A percentile compares a stretch with the other conserved stretches of the same genome.
Evolutionary conservation across 331 rosid species (phyloP).

Genomic region (Spiraea crenata): DNA sequence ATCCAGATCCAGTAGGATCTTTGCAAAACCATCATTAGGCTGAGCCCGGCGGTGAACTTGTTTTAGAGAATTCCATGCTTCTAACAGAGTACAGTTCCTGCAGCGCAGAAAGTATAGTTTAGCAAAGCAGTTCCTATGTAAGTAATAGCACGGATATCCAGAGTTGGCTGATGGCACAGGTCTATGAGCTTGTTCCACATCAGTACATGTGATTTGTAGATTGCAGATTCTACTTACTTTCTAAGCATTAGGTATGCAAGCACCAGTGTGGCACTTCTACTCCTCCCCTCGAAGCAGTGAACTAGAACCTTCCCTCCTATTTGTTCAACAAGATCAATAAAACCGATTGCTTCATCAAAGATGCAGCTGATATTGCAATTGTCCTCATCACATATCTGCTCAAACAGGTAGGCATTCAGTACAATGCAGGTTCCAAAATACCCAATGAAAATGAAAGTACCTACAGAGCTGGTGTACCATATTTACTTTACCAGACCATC

Average conservation of each 20-base stretch:
- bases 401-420: slow-evolving; percentile 1
- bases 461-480: neutral
- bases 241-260: slow-evolving; percentile 91
- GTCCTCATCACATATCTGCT: slow-evolving; percentile 70
- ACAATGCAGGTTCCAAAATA: slow-evolving; percentile 2
- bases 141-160: neutral
- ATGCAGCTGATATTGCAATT: slow-evolving; percentile 69
- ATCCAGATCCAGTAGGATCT: slow-evolving; percentile 54
- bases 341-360: slow-evolving; percentile 81
- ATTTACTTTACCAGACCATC: neutral
- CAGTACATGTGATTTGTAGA: neutral
- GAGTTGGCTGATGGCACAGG: neutral
- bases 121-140: slow-evolving; percentile 4
- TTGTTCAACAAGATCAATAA: slow-evolving; percentile 72
- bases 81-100: slow-evolving; percentile 61
- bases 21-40: slow-evolving; percentile 93
- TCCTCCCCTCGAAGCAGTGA: slow-evolving; percentile 96
- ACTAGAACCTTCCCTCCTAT: slow-evolving; percentile 71
- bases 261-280: slow-evolving; percentile 89
- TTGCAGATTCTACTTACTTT: slow-evolving; percentile 60
- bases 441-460: neutral
- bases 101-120: slow-evolving; percentile 21
- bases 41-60: slow-evolving; percentile 89
- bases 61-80: slow-evolving; percentile 84
- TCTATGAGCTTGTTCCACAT: neutral